Conservation (phyloP, 208 protist genomes). For the Wallacemonas sp. region DNA sequence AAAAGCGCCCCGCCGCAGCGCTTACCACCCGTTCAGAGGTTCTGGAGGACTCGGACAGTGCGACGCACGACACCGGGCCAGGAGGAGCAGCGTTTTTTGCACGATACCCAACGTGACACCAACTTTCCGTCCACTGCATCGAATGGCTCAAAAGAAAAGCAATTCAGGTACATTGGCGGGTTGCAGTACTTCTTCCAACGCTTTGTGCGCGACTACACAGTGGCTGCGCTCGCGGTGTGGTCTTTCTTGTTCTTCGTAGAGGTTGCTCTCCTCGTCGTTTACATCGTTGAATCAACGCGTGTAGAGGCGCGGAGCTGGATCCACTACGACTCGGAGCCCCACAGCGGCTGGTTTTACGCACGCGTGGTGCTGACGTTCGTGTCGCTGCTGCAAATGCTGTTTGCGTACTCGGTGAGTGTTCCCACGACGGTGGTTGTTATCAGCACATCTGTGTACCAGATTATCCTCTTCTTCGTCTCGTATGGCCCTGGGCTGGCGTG, state of each 20-base stretch:
- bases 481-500: slow-evolving; percentile 40
- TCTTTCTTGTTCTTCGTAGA: slow-evolving; percentile 79
- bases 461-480: slow-evolving; percentile 67
- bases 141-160: slow-evolving; percentile 4
- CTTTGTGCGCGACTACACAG: slow-evolving; percentile 69
- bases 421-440: slow-evolving; percentile 74
- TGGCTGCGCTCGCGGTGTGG: slow-evolving; percentile 74
- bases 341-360: slow-evolving; percentile 68
- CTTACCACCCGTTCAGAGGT: slow-evolving; percentile 39
- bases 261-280: slow-evolving; percentile 65
- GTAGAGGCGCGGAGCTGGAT: slow-evolving; percentile 51
- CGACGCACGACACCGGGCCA: slow-evolving; percentile 36
- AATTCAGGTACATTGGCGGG: slow-evolving; percentile 79
- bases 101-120: neutral
- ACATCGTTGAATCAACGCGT: slow-evolving; percentile 60
- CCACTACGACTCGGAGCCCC: slow-evolving; percentile 42
- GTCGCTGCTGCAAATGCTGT: slow-evolving; percentile 75
- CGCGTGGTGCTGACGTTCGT: slow-evolving; percentile 68
- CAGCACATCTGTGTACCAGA: slow-evolving; percentile 82
- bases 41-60: slow-evolving; percentile 48
- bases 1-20: slow-evolving; percentile 32
- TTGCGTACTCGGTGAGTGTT: slow-evolving; percentile 79
- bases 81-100: slow-evolving; percentile 22
- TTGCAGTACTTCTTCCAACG: slow-evolving; percentile 75
- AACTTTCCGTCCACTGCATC: neutral